Evolutionary conservation across 2,329 filamentous ascomycete species (phyloP).

Genomic region (Penicillium aurantiogriseum): DNA sequence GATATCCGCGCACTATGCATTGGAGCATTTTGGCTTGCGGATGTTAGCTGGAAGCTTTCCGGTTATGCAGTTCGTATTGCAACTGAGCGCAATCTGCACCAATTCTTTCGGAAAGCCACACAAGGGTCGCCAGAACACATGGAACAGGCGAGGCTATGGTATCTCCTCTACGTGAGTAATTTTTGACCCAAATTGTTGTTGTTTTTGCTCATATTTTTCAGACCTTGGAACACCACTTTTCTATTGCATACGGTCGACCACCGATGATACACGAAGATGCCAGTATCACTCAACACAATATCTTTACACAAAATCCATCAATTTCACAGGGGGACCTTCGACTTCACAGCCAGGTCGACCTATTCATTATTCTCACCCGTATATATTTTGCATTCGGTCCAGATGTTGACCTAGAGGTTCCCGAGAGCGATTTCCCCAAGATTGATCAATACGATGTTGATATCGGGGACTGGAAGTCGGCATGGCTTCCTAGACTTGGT

Average conservation of each 20-base stretch:
- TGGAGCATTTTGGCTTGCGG: conserved; percentile 56
- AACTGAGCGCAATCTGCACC: conserved; percentile 45
- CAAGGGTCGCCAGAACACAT: conserved; percentile 39
- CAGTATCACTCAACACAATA: conserved; percentile 39
- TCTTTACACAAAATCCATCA: conserved; percentile 31
- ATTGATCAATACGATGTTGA: conserved; percentile 44
- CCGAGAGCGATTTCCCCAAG: conserved; percentile 40
- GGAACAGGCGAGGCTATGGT: conserved; percentile 41
- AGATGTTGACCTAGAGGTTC: conserved; percentile 44
- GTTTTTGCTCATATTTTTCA: conserved; percentile 20
- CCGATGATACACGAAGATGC: conserved; percentile 45
- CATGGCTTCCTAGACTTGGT: conserved; percentile 40
- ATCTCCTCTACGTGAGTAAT: conserved; percentile 43
- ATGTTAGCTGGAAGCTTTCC: conserved; percentile 52
- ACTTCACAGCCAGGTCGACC: conserved; percentile 44
- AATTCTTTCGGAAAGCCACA: conserved; percentile 43
- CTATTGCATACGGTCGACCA: conserved; percentile 45
- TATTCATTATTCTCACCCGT: conserved; percentile 46
- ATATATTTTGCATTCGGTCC: conserved; percentile 47
- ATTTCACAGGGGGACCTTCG: conserved; percentile 37
- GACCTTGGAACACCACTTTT: conserved; percentile 46
- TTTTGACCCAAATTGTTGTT: neutral
- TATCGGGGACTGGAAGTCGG: conserved; percentile 39
- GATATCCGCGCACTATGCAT: conserved; percentile 55
- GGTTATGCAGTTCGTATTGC: conserved; percentile 45